Conservation (phyloP, 2,329 filamentous ascomycete species). For the Ophiocordyceps polyrhachis-furcata region DNA sequence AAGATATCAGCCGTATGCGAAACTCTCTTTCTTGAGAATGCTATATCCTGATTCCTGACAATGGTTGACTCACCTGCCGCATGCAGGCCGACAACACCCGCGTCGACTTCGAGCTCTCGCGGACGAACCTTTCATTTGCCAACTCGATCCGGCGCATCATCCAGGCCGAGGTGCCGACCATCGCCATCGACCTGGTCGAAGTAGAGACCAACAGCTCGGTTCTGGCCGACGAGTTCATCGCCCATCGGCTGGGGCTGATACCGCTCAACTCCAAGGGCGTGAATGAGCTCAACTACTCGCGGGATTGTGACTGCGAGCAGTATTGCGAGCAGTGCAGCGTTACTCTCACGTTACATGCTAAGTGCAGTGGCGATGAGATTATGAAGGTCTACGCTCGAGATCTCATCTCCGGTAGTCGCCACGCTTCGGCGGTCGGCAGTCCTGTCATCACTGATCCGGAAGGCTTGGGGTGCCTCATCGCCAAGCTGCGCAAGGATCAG, state of each 20-base stretch:
- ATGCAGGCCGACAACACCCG: conserved; percentile 55
- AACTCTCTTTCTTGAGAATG: not conserved
- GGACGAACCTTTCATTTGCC: conserved; percentile 77
- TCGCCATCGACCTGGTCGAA: conserved; percentile 89
- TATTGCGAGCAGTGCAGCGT: conserved; percentile 88
- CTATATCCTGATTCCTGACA: not conserved
- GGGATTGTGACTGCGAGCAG: conserved; percentile 92
- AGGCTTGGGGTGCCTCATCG: conserved; percentile 66
- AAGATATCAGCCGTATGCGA: conserved; percentile 38
- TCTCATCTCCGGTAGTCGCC: conserved; percentile 50
- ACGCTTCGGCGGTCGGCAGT: conserved; percentile 59
- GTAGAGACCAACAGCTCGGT: conserved; percentile 90
- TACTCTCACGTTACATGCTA: conserved; percentile 64
- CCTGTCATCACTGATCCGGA: conserved; percentile 75
- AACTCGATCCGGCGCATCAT: conserved; percentile 85
- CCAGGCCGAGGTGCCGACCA: conserved; percentile 82
- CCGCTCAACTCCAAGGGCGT: conserved; percentile 73
- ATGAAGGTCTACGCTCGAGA: conserved; percentile 93
- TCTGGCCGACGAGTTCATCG: conserved; percentile 87
- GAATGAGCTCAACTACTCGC: conserved; percentile 66
- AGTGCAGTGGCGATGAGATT: conserved; percentile 68
- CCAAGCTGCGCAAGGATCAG: conserved; percentile 77
- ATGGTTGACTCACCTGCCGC: not conserved
- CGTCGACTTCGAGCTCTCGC: conserved; percentile 81
- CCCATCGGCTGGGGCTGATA: conserved; percentile 77